Percentiles rank a stretch among this genome's conserved stretches.
These are phyloP conservation scores for Leptographium galeiforme DNA, from an alignment of 2,329 filamentous ascomycete species.

Conservation along the genomic window DNA sequence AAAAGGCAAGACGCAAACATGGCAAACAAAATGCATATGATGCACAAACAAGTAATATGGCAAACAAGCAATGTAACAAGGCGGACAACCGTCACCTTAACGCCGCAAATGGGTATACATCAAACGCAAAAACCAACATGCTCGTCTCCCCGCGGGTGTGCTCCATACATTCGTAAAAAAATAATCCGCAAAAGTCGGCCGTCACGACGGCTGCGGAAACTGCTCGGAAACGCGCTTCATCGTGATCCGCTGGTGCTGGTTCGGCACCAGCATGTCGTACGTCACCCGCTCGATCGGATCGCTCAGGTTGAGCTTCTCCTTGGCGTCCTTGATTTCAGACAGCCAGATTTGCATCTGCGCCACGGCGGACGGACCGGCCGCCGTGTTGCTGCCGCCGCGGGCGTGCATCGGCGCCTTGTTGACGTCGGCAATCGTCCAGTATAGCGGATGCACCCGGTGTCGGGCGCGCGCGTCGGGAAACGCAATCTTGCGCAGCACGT, in stretches of 20 bases:
- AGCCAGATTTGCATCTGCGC: constrained; percentile 45
- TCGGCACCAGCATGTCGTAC: constrained; percentile 38
- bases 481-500: constrained; percentile 39
- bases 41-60: background rate
- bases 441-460: constrained; percentile 34
- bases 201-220: constrained; percentile 19
- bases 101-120: background rate
- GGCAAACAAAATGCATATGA: background rate
- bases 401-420: constrained; percentile 21
- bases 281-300: constrained; percentile 39
- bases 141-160: background rate
- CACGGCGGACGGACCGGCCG: constrained; percentile 21
- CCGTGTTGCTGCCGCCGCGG: constrained; percentile 1
- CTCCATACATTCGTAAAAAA: background rate
- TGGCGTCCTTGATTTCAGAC: constrained; percentile 35
- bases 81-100: background rate
- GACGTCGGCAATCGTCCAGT: constrained; percentile 45
- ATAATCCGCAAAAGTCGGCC: background rate
- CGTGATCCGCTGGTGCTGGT: constrained; percentile 37
- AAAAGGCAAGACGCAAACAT: background rate
- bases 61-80: background rate
- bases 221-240: constrained; percentile 37
- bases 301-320: constrained; percentile 28
- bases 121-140: no score
- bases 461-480: constrained; percentile 40